Base-by-base conservation (phyloP, 1,139 yeast species). In the Pichia sp. region DNA sequence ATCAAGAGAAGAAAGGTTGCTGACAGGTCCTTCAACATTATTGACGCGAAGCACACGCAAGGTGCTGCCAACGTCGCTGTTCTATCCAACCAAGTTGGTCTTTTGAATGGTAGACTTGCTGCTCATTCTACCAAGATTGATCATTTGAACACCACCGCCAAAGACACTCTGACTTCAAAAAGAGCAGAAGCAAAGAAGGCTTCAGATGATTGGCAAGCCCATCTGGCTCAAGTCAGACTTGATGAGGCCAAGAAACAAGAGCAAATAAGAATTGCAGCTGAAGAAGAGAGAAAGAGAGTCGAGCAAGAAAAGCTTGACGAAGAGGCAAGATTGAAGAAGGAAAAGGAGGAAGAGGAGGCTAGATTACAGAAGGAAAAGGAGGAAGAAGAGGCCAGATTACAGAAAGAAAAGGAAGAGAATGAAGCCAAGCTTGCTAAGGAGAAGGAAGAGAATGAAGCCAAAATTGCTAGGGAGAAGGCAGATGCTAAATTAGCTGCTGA, bases 181-280 rank as follows among this genome's bases (percentile, higher is more conserved):
- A 73, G 78, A 57, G 62, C 65, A 31, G 74, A 71, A n/a, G 83
- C 84, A 17, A 71, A 73, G 61, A 64, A 72, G 33, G 72, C 78
- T 49, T 71, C 65, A 52, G 57, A 63, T 33, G 67, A 67, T 40
- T 80, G 84, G 84, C 74, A 76, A 60, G 61, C 63, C 7, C 82
- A 80, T 60, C 73, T 74, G 66, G 59, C 62, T 43, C 62, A 58
- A 52, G 62, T 68, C 62, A 73, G 82, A 61, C 66, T 74, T 27
- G 78, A 75, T 61, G 82, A 80, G 43, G 72, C 73, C 48, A 74
- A 77, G 61, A 81, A 75, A 46, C 80, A 76, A 55, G 82, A 77
- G 60, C 75, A 78, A 53, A 71, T 73, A 60, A 73, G 71, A 61
- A 64, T 74, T 40, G 71, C 69, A 53, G 71, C 70, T 14, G 73